Evolutionary conservation across 495 filamentous ascomycete genomes (phyloP).

Genomic region (Coniosporium apollinis): DNA sequence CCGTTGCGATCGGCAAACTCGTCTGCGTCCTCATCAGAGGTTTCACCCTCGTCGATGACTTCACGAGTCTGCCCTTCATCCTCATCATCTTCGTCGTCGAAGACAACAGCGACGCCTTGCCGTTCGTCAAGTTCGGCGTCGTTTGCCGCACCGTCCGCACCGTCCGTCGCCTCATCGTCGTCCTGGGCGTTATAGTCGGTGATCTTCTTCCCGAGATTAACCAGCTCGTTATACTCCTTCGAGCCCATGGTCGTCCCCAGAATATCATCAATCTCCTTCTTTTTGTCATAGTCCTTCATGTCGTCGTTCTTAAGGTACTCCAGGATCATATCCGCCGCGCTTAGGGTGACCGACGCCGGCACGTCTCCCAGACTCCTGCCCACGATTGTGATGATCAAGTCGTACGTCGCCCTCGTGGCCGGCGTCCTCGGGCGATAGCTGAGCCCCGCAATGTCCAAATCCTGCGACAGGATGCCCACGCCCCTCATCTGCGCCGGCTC

Average conservation of each 20-base stretch:
- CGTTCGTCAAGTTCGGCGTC: constrained; percentile 74
- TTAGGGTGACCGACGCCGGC: constrained; percentile 75
- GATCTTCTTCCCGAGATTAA: constrained; percentile 97
- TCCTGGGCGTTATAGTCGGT: constrained; percentile 97
- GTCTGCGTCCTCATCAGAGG: constrained; percentile 54
- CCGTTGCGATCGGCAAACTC: constrained; percentile 18
- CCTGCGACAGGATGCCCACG: constrained; percentile 68
- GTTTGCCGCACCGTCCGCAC: constrained; percentile 33
- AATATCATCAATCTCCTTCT: constrained; percentile 91
- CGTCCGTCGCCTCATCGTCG: constrained; percentile 79
- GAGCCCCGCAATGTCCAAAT: constrained; percentile 71
- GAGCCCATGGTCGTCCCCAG: constrained; percentile 63
- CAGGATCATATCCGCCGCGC: constrained; percentile 85
- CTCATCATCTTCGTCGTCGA: constrained; percentile 85
- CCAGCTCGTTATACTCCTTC: constrained; percentile 91
- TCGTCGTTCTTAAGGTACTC: constrained; percentile 89
- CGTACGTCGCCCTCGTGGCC: constrained; percentile 87
- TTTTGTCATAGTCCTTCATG: constrained; percentile 95
- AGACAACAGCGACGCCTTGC: constrained; percentile 93
- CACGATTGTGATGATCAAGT: constrained; percentile 83
- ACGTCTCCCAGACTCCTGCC: constrained; percentile 83
- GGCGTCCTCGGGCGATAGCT: constrained; percentile 81
- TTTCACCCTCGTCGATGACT: constrained; percentile 56
- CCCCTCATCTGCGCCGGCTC: constrained; percentile 57
- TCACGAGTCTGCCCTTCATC: constrained; percentile 60